Conservation (phyloP, 208 protist genomes). For the Leishmania major region DNA sequence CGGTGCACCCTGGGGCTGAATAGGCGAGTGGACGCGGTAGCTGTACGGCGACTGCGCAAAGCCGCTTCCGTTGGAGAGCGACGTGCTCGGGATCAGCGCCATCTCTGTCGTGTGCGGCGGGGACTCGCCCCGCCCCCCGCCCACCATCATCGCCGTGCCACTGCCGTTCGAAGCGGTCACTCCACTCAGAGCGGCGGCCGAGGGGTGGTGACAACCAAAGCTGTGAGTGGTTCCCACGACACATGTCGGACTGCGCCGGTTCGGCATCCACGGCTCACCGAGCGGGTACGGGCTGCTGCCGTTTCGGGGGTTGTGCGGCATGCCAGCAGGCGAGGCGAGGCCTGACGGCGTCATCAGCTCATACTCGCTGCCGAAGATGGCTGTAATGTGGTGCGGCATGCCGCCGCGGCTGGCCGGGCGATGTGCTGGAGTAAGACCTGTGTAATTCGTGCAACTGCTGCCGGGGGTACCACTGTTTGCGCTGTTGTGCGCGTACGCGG, state of each 20-base stretch:
- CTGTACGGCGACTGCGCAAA: conserved; percentile 34
- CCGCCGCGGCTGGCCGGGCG: conserved; percentile 23
- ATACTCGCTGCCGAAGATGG: conserved; percentile 32
- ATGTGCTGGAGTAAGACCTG: conserved; percentile 26
- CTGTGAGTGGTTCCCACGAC: background rate
- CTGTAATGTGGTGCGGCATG: conserved; percentile 31
- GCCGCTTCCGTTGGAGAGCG: conserved; percentile 22
- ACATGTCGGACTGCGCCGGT: conserved; percentile 29
- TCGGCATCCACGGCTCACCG: conserved; percentile 26
- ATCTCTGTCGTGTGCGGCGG: conserved; percentile 22
- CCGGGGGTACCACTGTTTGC: conserved; percentile 22
- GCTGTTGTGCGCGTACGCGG: conserved; percentile 13
- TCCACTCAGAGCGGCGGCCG: background rate
- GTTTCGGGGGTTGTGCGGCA: conserved; percentile 29
- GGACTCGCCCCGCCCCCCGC: conserved; percentile 15
- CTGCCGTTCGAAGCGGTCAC: conserved; percentile 14
- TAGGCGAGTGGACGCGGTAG: conserved; percentile 31
- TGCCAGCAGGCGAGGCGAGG: conserved; percentile 19
- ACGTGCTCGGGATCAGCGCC: conserved; percentile 31
- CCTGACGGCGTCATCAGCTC: conserved; percentile 34
- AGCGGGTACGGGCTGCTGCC: conserved; percentile 31
- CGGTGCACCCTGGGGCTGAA: conserved; percentile 12
- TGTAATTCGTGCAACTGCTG: conserved; percentile 7
- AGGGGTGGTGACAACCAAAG: background rate
- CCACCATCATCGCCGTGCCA: conserved; percentile 23